Percentiles rank a stretch among this genome's conserved stretches.
These are phyloP conservation scores for Moniliella sp. DNA, from an alignment of 1,284 basidiomycete genomes.

Conservation along the genomic window DNA sequence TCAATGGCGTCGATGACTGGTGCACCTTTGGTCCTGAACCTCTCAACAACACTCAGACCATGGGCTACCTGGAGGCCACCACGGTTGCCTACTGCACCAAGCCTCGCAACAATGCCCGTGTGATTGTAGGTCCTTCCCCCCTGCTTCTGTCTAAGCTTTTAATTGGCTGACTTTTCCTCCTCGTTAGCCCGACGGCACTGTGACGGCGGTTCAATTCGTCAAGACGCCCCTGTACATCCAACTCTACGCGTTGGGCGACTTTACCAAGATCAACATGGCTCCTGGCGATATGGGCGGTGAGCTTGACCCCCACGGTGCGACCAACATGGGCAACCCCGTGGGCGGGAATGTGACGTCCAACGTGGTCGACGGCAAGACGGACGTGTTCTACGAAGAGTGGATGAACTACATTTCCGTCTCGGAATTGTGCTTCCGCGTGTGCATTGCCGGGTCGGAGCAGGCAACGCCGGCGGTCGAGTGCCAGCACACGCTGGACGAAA, in stretches of 20 bases:
- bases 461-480: constrained; percentile 21
- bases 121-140: no score
- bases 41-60: constrained; percentile 36
- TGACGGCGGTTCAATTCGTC: constrained; percentile 30
- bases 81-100: constrained; percentile 54
- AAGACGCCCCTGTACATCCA: constrained; percentile 36
- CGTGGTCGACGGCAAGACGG: constrained; percentile 33
- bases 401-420: constrained; percentile 33
- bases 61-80: constrained; percentile 47
- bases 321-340: constrained; percentile 38
- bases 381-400: constrained; percentile 33
- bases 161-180: no score
- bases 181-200: constrained; percentile 30
- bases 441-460: constrained; percentile 21
- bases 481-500: constrained; percentile 28
- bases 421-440: constrained; percentile 31
- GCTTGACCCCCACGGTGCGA: constrained; percentile 33
- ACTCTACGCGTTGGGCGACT: constrained; percentile 36
- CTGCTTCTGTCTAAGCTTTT: no score
- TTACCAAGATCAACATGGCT: constrained; percentile 24
- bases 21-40: constrained; percentile 33
- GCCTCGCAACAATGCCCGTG: constrained; percentile 30
- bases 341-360: constrained; percentile 41
- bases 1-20: constrained; percentile 31
- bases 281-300: constrained; percentile 25